A percentile compares a stretch with the other conserved stretches of the same genome.
phyloP scores from a whole-genome alignment of 768 basidiomycete species.

The Saitozyma sp. region DNA sequence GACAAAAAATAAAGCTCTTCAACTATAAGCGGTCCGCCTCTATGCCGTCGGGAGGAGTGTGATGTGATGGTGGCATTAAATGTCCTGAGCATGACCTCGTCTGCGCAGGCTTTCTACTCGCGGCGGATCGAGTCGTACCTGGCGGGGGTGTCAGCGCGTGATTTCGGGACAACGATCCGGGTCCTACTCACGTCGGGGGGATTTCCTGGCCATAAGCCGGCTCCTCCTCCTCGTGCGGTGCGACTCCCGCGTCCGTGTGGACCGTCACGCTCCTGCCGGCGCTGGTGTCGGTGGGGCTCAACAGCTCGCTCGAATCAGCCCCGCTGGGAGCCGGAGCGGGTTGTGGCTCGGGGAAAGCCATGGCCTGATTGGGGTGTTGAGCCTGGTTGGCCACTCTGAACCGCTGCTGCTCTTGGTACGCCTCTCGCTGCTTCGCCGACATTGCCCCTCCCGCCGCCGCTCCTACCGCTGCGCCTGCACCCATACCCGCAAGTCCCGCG shows the following conservation, averaged over 20 bases:
- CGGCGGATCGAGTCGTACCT: constrained; percentile 27
- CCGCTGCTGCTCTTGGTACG: constrained; percentile 43
- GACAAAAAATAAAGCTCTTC: too few species aligned
- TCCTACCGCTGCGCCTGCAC: constrained; percentile 21
- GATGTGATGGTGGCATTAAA: too few species aligned
- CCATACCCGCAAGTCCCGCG: constrained; percentile 23
- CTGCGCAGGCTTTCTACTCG: too few species aligned
- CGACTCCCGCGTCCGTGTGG: constrained; percentile 39
- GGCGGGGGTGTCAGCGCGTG: constrained; percentile 3
- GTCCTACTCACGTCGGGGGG: constrained; percentile 49
- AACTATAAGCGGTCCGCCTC: too few species aligned
- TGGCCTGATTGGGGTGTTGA: constrained; percentile 3
- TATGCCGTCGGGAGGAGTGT: too few species aligned
- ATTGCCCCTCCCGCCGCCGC: constrained; percentile 32
- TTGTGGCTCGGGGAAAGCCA: not conserved
- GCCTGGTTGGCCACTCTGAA: constrained; percentile 33
- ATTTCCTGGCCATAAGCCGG: constrained; percentile 32
- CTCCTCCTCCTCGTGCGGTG: constrained; percentile 27
- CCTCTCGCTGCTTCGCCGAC: constrained; percentile 48
- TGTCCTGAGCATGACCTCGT: too few species aligned
- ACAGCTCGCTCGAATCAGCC: constrained; percentile 12
- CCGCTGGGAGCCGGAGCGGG: constrained; percentile 9
- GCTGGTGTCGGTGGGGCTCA: constrained; percentile 24
- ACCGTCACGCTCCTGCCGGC: constrained; percentile 27
- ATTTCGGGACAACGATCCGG: not conserved